These are phyloP conservation scores for Gossypium thurberi DNA, from an alignment of 345 rosid genomes.

Conservation along the genomic window DNA sequence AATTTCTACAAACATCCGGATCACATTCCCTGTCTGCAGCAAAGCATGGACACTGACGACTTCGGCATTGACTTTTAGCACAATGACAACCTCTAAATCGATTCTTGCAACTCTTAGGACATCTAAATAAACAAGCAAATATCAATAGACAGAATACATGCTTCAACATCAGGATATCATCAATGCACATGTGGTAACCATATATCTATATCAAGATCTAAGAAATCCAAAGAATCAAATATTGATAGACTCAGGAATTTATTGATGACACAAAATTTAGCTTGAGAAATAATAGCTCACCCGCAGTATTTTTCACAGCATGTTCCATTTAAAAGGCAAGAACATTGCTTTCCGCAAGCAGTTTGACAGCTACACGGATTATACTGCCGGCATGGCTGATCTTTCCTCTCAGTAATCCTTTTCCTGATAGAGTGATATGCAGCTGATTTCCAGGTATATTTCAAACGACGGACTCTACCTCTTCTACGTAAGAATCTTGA, in stretches of 20 bases:
- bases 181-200: not conserved
- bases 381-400: slow-evolving; percentile 97
- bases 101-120: slow-evolving; percentile 33
- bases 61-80: slow-evolving; percentile 98
- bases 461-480: slow-evolving; percentile 93
- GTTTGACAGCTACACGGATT: slow-evolving; percentile 93
- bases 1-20: slow-evolving; percentile 98
- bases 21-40: slow-evolving; percentile 99
- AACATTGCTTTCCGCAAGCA: slow-evolving; percentile 91
- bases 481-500: slow-evolving; percentile 91
- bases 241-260: not conserved
- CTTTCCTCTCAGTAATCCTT: slow-evolving; percentile 82
- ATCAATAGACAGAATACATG: slow-evolving; percentile 15
- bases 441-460: slow-evolving; percentile 94
- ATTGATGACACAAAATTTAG: not conserved
- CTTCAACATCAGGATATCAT: slow-evolving; percentile 1
- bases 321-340: slow-evolving; percentile 86
- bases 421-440: slow-evolving; percentile 97
- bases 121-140: slow-evolving; percentile 39
- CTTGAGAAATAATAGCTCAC: slow-evolving; percentile 44
- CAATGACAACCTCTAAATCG: slow-evolving; percentile 99
- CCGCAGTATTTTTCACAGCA: slow-evolving; percentile 99
- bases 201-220: not conserved
- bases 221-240: not conserved
- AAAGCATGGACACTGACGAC: slow-evolving; percentile 99